Base-by-base conservation (phyloP, 2,329 filamentous ascomycete genomes). In the Neopestalotiopsis clavispora region DNA sequence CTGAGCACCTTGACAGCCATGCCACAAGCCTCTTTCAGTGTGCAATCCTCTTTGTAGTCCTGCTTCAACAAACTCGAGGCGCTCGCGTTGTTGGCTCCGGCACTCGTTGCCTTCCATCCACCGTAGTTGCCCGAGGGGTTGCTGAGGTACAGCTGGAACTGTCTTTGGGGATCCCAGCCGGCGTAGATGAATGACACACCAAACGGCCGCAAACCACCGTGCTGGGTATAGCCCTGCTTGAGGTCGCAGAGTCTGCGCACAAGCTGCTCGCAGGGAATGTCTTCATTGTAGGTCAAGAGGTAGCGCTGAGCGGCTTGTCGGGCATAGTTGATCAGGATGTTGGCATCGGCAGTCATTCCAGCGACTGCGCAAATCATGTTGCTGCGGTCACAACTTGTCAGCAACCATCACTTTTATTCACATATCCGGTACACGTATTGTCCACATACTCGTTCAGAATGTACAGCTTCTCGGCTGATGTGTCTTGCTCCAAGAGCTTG, bases 351-450 rank as follows among this genome's bases (percentile, higher is more conserved):
- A 60, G 95, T 99, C 95, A 99, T 98, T 80, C 96, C 96, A 77
- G 96, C 96, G 70, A 99, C 96, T 71, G 96, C 96, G 83, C 95
- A 98, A 84, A 99, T 98, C 97, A 99, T 99, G 87, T 99, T 99
- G 86, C 95, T 98, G 74, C 5, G 23, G 52, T 49, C 34, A 20
- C 13, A 1, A 62, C 23, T 63, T 45, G 45, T 65, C 23, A 66
- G 42, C 64, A 49, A 32, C 10, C 32, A 63, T 20, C 14, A 65
- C 30, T 34, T n/a, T 23, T n/a, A 13, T 40, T 52, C 13, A 13
- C 5, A 4, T n/a, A 9, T 65, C 23, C 45, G 65, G 68, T 7
- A 38, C 10, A 10, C 60, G 67, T 67, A 34, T 66, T 59, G 20
- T 12, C 42, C 38, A 78, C 92, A 72, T 86, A 98, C 95, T 99